A percentile compares a stretch with the other conserved stretches of the same genome.
Conservation (phyloP, 1,139 yeast genomes). For the Lodderomyces jiufengensis region DNA sequence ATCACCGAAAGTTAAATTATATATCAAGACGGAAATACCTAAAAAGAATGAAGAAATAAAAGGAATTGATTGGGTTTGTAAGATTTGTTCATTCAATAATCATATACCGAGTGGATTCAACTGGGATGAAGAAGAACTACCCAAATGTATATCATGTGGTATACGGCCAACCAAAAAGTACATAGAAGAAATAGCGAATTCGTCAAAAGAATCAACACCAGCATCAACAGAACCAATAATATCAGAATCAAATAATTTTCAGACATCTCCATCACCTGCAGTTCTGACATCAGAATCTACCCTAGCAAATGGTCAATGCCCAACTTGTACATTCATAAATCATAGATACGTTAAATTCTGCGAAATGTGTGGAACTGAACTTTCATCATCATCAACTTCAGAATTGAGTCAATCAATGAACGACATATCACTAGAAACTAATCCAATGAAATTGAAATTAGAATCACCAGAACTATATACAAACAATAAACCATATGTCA, state of each 20-base stretch:
- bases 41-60: conserved; percentile 3
- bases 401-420: conserved; percentile 10
- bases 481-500: conserved; percentile 37
- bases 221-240: conserved; percentile 1
- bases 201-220: conserved; percentile 1
- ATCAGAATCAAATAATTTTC: background rate
- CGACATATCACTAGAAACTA: conserved; percentile 7
- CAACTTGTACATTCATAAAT: conserved; percentile 80
- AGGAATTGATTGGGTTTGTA: conserved; percentile 68
- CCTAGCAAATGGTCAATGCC: conserved; percentile 50
- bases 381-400: conserved; percentile 18
- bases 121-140: conserved; percentile 33
- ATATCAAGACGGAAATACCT: conserved; percentile 13
- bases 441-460: conserved; percentile 23
- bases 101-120: conserved; percentile 34
- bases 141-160: conserved; percentile 78
- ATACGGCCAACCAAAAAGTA: conserved; percentile 31
- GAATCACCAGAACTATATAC: conserved; percentile 34
- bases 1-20: conserved; percentile 67
- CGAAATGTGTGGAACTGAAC: conserved; percentile 79
- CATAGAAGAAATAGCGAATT: conserved; percentile 7
- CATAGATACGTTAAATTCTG: conserved; percentile 76
- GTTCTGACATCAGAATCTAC: conserved; percentile 5
- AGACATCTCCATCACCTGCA: conserved; percentile 3
- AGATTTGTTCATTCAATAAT: conserved; percentile 76